phyloP scores from a whole-genome alignment of 805 yeast genomes.

The Barnettozyma populi region DNA sequence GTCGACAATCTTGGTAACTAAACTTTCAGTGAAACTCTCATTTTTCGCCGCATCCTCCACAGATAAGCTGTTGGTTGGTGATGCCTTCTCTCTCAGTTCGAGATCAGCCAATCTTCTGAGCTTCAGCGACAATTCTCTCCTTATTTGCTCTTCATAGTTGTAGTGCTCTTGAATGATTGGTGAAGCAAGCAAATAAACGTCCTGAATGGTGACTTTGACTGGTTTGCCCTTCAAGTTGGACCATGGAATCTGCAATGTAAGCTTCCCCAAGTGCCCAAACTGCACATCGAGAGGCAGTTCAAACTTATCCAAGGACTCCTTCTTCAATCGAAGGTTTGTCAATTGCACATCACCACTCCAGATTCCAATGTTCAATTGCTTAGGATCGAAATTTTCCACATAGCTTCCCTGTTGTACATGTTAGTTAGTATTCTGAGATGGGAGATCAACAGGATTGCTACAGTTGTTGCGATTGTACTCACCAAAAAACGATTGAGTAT shows the following conservation, averaged over 20 bases:
- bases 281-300: conserved; percentile 82
- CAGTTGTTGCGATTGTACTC: conserved; percentile 9
- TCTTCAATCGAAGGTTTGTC: conserved; percentile 68
- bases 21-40: conserved; percentile 80
- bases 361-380: conserved; percentile 89
- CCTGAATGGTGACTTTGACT: conserved; percentile 80
- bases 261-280: conserved; percentile 85
- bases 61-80: conserved; percentile 29
- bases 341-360: conserved; percentile 97
- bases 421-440: conserved; percentile 2
- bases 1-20: conserved; percentile 86
- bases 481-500: conserved; percentile 52
- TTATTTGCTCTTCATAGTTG: conserved; percentile 48
- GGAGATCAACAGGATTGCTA: not conserved
- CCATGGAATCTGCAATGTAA: conserved; percentile 94
- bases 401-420: conserved; percentile 47
- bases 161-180: conserved; percentile 60
- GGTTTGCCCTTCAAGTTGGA: conserved; percentile 90
- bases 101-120: conserved; percentile 62
- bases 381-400: conserved; percentile 93
- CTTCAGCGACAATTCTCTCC: conserved; percentile 61
- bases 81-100: conserved; percentile 45
- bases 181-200: conserved; percentile 75
- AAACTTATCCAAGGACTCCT: conserved; percentile 83
- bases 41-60: conserved; percentile 43